Evolutionary conservation across 306 rosid genomes (phyloP), one percentile per base, ranked within the genome.

Genomic region (Casuarina glauca): DNA sequence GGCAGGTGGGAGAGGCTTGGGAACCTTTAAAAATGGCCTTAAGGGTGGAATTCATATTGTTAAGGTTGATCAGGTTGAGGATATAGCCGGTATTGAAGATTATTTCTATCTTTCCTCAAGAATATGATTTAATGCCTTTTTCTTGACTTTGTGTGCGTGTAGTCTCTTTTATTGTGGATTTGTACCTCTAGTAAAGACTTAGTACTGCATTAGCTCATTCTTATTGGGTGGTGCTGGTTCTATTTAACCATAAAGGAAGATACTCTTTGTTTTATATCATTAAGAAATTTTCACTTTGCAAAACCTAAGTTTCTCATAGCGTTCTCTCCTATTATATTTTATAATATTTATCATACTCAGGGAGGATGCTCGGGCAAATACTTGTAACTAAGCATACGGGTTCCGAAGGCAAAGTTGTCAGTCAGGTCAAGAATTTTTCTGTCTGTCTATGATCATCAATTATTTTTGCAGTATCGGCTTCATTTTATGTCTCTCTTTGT

Each of bases 331-430:
- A 5, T 9, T 8, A 4, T 71, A 46, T 61, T 69, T 42, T 72
- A 16, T 73, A 43, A 36, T 63, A 75, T n/a, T 3, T 79, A 51
- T 19, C 76, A 48, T 20, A 77, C 85, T 84, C 91, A 96, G 99
- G 90, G 74, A 96, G 91, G 85, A 96, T 96, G 99, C 98, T 93
- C 55, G 99, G 98, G 69, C 94, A 96, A 90, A 84, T 93, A 80
- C 96, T 96, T 68, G 99, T 96, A 83, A 93, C 99, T 52, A 96
- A 96, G 78, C 99, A 96, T 88, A 85, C 99, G 64, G 99, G 99
- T 68, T 86, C 98, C 36, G 93, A 91, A 80, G 98, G 99, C 41
- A 96, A 96, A 91, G 73, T 90, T 76, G 99, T 96, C 79, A 90
- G 93, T 91, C 93, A 93, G 99, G 99, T 96, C 38, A 74, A 81